phyloP scores from a whole-genome alignment of 2,329 filamentous ascomycete genomes.

The Pseudogymnoascus sp. region DNA sequence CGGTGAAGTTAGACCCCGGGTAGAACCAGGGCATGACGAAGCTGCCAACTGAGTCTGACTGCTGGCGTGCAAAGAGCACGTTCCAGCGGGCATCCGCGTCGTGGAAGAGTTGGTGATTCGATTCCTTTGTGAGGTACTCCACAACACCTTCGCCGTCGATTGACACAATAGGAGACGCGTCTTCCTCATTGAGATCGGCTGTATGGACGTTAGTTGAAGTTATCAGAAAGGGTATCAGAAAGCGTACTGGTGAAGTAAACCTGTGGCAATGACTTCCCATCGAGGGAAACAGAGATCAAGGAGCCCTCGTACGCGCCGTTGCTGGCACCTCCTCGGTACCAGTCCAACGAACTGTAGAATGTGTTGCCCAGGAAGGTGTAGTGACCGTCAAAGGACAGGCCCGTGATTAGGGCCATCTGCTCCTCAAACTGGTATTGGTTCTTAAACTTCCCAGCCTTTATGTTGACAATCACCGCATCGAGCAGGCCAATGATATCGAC shows the following conservation, averaged over 20 bases:
- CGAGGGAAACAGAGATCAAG: constrained; percentile 10
- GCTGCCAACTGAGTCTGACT: background rate
- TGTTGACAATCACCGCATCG: constrained; percentile 13
- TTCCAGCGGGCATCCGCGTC: constrained; percentile 30
- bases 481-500: constrained; percentile 18
- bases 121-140: constrained; percentile 21
- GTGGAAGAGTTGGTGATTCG: constrained; percentile 11
- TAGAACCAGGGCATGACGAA: constrained; percentile 19
- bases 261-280: constrained; percentile 11
- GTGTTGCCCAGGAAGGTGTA: constrained; percentile 10
- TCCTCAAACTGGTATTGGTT: constrained; percentile 19
- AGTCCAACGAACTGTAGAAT: background rate
- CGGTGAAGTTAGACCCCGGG: constrained; percentile 26
- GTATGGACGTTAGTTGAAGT: background rate
- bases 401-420: constrained; percentile 13
- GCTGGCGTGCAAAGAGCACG: constrained; percentile 19
- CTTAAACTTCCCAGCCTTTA: constrained; percentile 13
- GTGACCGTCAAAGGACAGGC: constrained; percentile 11
- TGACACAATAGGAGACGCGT: background rate
- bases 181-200: background rate
- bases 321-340: background rate
- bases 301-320: constrained; percentile 4
- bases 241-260: constrained; percentile 6
- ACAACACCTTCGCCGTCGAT: constrained; percentile 17
- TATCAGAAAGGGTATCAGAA: background rate